Percentiles rank a stretch among this genome's conserved stretches.
These are phyloP conservation scores for Crepidotus variabilis DNA, from an alignment of 768 basidiomycete genomes.

Conservation along the genomic window DNA sequence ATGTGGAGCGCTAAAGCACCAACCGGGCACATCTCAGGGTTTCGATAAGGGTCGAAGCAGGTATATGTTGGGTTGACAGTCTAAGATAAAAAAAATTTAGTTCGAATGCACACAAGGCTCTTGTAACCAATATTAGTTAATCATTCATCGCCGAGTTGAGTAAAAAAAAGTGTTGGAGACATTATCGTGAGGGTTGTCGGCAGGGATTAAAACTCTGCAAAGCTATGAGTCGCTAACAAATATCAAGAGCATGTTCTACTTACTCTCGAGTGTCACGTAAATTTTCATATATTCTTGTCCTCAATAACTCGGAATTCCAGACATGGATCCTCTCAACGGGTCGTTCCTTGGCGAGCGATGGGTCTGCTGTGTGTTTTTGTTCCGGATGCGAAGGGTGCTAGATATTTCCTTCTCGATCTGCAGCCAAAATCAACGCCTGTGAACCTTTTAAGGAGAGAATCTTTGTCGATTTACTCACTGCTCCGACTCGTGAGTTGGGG, in stretches of 20 bases:
- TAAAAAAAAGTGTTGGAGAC: constrained; percentile 21
- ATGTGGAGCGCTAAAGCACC: constrained; percentile 23
- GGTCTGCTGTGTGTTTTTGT: constrained; percentile 14
- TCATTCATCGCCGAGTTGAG: constrained; percentile 9
- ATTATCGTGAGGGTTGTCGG: constrained; percentile 21
- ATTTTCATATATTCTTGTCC: constrained; percentile 18
- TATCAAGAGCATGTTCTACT: neutral
- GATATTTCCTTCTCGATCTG: constrained; percentile 3
- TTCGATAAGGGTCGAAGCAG: constrained; percentile 21
- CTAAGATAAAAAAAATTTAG: neutral
- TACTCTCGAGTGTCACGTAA: constrained; percentile 7
- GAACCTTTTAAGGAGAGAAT: neutral
- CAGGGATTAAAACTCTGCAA: constrained; percentile 15
- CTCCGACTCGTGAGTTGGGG: constrained; percentile 16
- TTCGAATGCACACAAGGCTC: no score
- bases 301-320: constrained; percentile 15
- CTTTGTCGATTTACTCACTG: constrained; percentile 7
- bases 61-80: constrained; percentile 23
- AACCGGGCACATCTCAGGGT: constrained; percentile 22
- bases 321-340: constrained; percentile 15
- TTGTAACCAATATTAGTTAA: constrained; percentile 7
- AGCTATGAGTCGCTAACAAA: no score
- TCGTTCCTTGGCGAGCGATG: constrained; percentile 1
- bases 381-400: neutral
- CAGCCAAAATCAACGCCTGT: neutral